Evolutionary conservation across 2,329 filamentous ascomycete genomes (phyloP).

Genomic region (Epichloe gansuensis): DNA sequence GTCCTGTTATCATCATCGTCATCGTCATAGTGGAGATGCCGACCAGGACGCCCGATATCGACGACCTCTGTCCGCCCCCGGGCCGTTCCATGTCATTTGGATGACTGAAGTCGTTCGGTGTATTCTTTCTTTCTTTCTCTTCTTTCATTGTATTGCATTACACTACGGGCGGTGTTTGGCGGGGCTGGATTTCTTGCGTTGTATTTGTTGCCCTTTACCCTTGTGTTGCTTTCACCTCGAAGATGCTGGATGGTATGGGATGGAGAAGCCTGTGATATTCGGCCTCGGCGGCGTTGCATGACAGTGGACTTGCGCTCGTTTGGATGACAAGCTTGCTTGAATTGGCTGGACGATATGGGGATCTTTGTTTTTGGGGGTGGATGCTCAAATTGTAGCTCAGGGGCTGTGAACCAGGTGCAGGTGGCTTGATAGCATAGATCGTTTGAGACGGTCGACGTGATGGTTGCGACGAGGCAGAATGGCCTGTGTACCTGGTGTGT

Average conservation of each 20-base stretch:
- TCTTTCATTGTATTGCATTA: conserved; percentile 1
- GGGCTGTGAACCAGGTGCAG: no score
- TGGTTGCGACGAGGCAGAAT: no score
- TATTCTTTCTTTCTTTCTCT: not conserved
- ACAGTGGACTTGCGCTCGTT: not conserved
- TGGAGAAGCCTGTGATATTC: not conserved
- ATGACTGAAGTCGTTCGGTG: not conserved
- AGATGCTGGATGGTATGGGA: not conserved
- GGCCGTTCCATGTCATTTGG: not conserved
- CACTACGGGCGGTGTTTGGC: not conserved
- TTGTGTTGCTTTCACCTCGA: not conserved
- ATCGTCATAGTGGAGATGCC: not conserved
- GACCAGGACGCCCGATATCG: not conserved
- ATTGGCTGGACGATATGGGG: not conserved
- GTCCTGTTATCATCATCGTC: not conserved
- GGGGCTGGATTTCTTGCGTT: conserved; percentile 3
- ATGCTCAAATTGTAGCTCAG: not conserved
- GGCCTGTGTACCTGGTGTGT: no score
- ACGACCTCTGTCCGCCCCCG: not conserved
- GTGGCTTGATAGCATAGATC: no score
- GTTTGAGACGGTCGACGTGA: no score
- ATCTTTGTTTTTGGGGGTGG: no score
- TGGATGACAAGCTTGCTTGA: not conserved
- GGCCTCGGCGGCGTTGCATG: not conserved
- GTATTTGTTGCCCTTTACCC: not conserved